These are phyloP conservation scores for Zizania latifolia DNA, from an alignment of 176 grass and related monocot species.

Conservation along the genomic window DNA sequence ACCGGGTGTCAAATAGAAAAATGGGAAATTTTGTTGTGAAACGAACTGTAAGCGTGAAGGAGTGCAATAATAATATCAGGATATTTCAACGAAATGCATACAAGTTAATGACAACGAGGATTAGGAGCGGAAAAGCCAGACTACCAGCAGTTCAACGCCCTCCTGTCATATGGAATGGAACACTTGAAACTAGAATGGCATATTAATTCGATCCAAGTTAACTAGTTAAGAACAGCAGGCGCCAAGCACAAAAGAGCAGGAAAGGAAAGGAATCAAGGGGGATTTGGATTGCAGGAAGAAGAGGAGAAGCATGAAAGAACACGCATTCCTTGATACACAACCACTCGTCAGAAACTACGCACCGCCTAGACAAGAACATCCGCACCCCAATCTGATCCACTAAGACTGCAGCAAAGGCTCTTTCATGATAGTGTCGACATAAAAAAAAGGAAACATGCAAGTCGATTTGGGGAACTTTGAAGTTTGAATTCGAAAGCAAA, in stretches of 20 bases:
- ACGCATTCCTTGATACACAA: conserved; percentile 13
- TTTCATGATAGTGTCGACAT: background rate
- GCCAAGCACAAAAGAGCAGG: background rate
- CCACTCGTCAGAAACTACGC: background rate
- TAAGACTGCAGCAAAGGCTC: background rate
- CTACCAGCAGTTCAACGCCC: background rate
- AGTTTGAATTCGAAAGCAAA: background rate
- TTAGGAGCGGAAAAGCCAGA: no score
- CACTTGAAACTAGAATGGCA: background rate
- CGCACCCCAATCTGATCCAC: background rate
- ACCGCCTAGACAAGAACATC: background rate
- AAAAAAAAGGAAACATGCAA: background rate
- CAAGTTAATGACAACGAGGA: no score
- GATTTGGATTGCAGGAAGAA: background rate
- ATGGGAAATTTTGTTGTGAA: no score
- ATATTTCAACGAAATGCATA: no score
- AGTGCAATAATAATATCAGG: no score
- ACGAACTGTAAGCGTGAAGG: no score
- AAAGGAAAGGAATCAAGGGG: background rate
- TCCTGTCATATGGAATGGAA: background rate
- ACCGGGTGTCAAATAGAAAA: no score
- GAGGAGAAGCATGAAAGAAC: background rate
- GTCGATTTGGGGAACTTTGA: background rate
- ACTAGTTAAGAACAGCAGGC: background rate
- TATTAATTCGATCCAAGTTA: background rate